A percentile compares a stretch with the other conserved stretches of the same genome.
phyloP scores from a whole-genome alignment of 805 yeast species.

The Sugiyamaella marilandica region DNA sequence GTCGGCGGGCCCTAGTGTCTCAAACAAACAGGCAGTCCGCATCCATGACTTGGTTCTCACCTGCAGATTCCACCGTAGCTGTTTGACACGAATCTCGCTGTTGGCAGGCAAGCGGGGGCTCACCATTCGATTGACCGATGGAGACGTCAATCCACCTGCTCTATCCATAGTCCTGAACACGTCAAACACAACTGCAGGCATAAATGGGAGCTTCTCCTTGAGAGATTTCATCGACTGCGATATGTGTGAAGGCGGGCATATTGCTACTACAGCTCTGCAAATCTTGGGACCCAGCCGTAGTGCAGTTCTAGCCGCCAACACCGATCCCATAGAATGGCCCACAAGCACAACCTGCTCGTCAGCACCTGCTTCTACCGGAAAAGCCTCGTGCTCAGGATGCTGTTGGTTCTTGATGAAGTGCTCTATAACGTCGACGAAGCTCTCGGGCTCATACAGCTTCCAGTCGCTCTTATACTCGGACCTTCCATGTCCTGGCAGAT shows the following conservation, averaged over 20 bases:
- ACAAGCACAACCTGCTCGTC: conserved; percentile 37
- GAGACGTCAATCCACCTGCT: conserved; percentile 54
- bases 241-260: conserved; percentile 33
- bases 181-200: conserved; percentile 42
- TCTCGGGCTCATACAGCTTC: conserved; percentile 38
- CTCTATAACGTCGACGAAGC: conserved; percentile 37
- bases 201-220: conserved; percentile 24
- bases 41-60: conserved; percentile 51
- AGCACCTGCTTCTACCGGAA: neutral
- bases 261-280: conserved; percentile 31
- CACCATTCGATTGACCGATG: conserved; percentile 56
- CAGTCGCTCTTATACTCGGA: conserved; percentile 27
- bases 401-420: conserved; percentile 32
- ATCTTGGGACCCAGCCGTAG: conserved; percentile 23
- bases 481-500: conserved; percentile 84
- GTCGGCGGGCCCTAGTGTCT: conserved; percentile 41
- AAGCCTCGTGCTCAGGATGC: conserved; percentile 26
- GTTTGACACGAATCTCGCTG: conserved; percentile 46
- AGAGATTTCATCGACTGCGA: conserved; percentile 15
- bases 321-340: conserved; percentile 76
- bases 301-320: conserved; percentile 45
- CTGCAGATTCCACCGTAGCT: conserved; percentile 68
- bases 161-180: conserved; percentile 56
- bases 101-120: conserved; percentile 31
- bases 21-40: conserved; percentile 48